Base-by-base conservation (phyloP, 2,329 filamentous ascomycete species). In the Lasiodiplodia hormozganensis region DNA sequence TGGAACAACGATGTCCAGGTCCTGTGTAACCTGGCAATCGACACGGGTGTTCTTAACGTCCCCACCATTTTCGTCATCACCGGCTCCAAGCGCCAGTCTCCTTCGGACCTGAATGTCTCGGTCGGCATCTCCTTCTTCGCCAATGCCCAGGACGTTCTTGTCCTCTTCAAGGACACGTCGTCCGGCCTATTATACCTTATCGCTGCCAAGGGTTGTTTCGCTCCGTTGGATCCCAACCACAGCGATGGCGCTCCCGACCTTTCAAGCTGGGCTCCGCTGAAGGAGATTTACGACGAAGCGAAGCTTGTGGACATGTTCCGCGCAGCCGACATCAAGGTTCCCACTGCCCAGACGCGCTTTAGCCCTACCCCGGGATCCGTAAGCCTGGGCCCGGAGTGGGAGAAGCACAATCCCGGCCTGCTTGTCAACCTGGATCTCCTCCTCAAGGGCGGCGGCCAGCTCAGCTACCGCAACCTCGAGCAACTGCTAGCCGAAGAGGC, bases 121-220 rank as follows among this genome's bases (percentile, higher is more conserved):
- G 76, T 79, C 16, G 76, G 76, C 11, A 73, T 79, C 12, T 73
- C 76, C 2, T 77, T 78, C 70, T 78, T 74, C 60, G 76, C 77
- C 12, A 74, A 73, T 53, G 72, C 75, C 2, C 70, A 71, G 16
- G 74, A 79, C 53, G 74, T 74, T 8, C 40, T 78, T 38, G 74
- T 77, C 23, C 69, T 79, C 2, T 79, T 77, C 75, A 76, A 77
- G 64, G 74, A 77, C 14, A 62, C 56, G 2, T 34, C 65, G 8
- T 74, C 70, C 2, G 71, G 73, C 2, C 70, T 70, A 6, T 62
- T 79, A 2, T 75, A 72, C 51, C 68, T 77, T 4, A 73, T 78
- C 36, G 75, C 75, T 21, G 75, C 71, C 2, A 79, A 78, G 68
- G 76, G 77, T 12, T 74, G 73, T 62, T 79, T 78, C 62, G 69